Percentiles rank a stretch among this genome's conserved stretches.
Evolutionary conservation across 2,329 filamentous ascomycete genomes (phyloP).

Genomic region (Alternaria longipes): DNA sequence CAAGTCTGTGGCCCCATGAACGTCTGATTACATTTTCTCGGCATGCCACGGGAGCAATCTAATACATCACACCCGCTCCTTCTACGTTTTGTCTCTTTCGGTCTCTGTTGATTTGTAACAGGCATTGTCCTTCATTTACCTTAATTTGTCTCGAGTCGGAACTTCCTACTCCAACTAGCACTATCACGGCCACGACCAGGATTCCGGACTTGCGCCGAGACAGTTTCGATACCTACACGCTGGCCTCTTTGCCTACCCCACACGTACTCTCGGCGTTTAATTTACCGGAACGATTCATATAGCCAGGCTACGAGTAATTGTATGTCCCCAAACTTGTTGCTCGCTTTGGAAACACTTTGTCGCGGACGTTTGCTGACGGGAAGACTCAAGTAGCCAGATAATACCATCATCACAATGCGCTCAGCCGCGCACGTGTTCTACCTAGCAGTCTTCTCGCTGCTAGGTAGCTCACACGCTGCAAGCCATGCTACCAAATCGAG

Average conservation of each 20-base stretch:
- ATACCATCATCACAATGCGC: conserved; percentile 55
- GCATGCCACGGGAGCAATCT: conserved; percentile 23
- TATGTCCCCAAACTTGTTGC: conserved; percentile 28
- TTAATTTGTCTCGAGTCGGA: conserved; percentile 21
- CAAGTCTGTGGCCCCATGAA: conserved; percentile 40
- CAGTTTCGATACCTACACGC: conserved; percentile 43
- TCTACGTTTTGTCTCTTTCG: conserved; percentile 25
- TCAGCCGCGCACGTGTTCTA: conserved; percentile 66
- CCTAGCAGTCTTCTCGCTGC: conserved; percentile 68
- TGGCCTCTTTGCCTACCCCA: conserved; percentile 50
- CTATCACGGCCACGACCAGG: conserved; percentile 34
- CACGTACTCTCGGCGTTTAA: conserved; percentile 33
- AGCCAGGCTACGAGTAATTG: conserved; percentile 21
- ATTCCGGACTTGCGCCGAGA: conserved; percentile 26
- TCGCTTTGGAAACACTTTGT: conserved; percentile 27
- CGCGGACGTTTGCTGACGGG: conserved; percentile 49
- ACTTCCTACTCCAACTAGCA: conserved; percentile 24
- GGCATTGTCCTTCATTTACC: conserved; percentile 36
- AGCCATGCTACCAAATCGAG: conserved; percentile 47
- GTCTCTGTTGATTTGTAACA: conserved; percentile 19
- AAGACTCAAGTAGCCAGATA: conserved; percentile 29
- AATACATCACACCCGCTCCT: conserved; percentile 27
- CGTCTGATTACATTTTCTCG: conserved; percentile 44
- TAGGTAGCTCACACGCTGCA: conserved; percentile 59
- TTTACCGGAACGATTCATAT: conserved; percentile 34